phyloP scores from a whole-genome alignment of 371 early-diverging fungal genomes.

The Entomophthora muscae region DNA sequence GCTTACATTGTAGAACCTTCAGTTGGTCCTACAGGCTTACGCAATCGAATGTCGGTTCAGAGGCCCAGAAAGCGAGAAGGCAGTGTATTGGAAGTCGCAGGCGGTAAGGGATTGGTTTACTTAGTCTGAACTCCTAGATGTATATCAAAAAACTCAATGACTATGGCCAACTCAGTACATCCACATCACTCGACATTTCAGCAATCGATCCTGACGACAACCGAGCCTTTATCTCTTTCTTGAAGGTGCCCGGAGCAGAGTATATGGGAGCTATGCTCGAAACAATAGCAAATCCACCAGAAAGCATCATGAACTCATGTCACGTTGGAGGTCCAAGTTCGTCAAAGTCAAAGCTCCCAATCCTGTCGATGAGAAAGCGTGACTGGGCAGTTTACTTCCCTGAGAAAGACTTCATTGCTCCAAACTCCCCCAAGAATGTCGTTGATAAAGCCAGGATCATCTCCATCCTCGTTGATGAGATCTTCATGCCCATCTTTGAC shows the following conservation, averaged over 20 bases:
- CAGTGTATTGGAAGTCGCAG: conserved; percentile 1
- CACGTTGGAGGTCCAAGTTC: too few relatives aligned
- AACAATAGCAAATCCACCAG: neutral
- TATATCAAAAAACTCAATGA: neutral
- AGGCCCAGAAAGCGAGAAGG: neutral
- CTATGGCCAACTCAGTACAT: neutral
- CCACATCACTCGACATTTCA: neutral
- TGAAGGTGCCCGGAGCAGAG: neutral
- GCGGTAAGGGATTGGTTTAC: neutral
- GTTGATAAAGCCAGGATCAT: neutral
- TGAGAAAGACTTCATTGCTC: neutral
- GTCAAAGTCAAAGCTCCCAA: neutral
- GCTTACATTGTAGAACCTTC: conserved; percentile 3
- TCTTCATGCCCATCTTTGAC: conserved; percentile 5
- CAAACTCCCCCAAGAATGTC: neutral
- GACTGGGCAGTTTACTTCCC: neutral
- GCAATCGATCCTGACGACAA: neutral
- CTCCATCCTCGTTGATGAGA: neutral
- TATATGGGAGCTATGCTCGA: neutral
- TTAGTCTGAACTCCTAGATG: neutral
- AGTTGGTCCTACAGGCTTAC: conserved; percentile 9
- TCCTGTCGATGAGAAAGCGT: neutral
- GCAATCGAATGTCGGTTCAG: conserved; percentile 4
- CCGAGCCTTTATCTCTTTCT: neutral
- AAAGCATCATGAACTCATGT: too few relatives aligned